Evolutionary conservation across 2,329 filamentous ascomycete species (phyloP).

Genomic region (Leptosphaerulina australis): DNA sequence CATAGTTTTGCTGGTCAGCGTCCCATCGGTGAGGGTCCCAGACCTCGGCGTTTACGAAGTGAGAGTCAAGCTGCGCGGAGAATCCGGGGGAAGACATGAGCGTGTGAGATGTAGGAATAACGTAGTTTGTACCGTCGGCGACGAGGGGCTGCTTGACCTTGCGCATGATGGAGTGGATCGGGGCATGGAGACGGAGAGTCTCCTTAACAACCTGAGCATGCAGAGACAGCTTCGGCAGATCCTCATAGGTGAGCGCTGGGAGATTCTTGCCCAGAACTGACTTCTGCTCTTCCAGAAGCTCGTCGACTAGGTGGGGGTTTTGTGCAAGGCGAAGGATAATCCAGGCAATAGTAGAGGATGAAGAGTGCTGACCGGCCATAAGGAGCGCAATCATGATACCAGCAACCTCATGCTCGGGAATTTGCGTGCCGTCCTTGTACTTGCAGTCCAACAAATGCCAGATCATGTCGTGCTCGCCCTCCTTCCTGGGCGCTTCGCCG

Average conservation of each 20-base stretch:
- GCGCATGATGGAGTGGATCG: constrained; percentile 94
- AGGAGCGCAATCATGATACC: constrained; percentile 94
- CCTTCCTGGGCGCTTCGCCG: constrained; percentile 52
- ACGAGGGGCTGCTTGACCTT: constrained; percentile 88
- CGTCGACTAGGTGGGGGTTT: constrained; percentile 77
- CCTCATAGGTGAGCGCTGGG: constrained; percentile 76
- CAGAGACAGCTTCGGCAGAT: constrained; percentile 77
- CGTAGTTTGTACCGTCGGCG: constrained; percentile 80
- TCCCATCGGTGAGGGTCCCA: constrained; percentile 97
- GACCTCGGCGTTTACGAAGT: constrained; percentile 79
- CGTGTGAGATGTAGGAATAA: constrained; percentile 79
- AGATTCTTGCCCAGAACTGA: constrained; percentile 74
- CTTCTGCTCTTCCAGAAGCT: constrained; percentile 83
- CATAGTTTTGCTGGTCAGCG: constrained; percentile 58
- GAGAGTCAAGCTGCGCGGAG: constrained; percentile 70
- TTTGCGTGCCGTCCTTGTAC: constrained; percentile 79
- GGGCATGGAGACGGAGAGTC: constrained; percentile 86
- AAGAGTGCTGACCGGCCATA: constrained; percentile 91
- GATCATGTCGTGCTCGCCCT: constrained; percentile 75
- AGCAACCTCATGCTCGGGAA: constrained; percentile 85
- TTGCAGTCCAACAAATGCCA: constrained; percentile 84
- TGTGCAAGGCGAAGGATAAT: constrained; percentile 81
- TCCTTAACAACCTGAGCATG: constrained; percentile 88
- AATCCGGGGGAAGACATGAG: constrained; percentile 87
- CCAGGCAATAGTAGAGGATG: constrained; percentile 83